phyloP scores from a whole-genome alignment of 352 stramenopile species.

The Blastocystis sp. region DNA sequence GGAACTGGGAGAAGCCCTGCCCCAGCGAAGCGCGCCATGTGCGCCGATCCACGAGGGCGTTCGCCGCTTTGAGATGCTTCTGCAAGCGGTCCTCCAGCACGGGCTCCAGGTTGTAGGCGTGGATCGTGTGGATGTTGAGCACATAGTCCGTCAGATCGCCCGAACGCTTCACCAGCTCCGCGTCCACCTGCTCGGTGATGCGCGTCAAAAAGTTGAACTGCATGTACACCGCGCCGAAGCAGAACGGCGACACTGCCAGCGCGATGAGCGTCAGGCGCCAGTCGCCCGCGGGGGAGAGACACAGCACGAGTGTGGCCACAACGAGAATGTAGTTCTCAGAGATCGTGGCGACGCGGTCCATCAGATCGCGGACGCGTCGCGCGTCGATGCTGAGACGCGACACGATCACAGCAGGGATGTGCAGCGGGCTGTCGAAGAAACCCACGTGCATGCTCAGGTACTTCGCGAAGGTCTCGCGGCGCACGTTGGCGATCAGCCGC shows the following conservation, averaged over 20 bases:
- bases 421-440: constrained; percentile 33
- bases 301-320: not conserved
- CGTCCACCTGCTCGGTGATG: not conserved
- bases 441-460: not conserved
- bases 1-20: constrained; percentile 9
- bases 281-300: constrained; percentile 23
- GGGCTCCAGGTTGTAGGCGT: not conserved
- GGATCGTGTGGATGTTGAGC: constrained; percentile 14
- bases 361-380: constrained; percentile 29
- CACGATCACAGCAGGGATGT: constrained; percentile 12
- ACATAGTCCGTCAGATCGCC: not conserved
- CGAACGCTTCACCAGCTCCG: not conserved
- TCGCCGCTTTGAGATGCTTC: not conserved
- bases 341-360: not conserved
- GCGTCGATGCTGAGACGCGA: not conserved
- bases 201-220: not conserved
- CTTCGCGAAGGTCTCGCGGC: constrained; percentile 20
- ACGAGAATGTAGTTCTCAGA: constrained; percentile 39
- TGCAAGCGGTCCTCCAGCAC: not conserved
- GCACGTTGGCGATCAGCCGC: constrained; percentile 14
- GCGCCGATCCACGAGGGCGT: not conserved
- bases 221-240: not conserved
- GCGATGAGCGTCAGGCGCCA: constrained; percentile 20
- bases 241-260: constrained; percentile 11
- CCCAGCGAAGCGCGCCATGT: not conserved